Evolutionary conservation across 768 basidiomycete genomes (phyloP).

Genomic region (Boletus sensibilis): DNA sequence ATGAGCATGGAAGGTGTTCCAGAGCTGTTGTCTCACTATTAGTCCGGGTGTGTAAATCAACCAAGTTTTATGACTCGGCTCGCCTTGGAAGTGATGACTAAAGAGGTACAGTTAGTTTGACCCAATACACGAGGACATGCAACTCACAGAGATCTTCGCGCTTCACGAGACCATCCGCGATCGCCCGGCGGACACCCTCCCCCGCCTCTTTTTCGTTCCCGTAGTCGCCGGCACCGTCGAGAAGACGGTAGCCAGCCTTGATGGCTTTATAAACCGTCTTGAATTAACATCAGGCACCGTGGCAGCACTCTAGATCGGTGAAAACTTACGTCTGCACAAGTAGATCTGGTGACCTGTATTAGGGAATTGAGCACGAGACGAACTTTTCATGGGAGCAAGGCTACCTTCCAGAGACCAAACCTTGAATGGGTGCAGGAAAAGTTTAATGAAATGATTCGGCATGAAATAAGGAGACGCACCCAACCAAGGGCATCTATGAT

Average conservation of each 20-base stretch:
- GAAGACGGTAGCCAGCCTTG: constrained; percentile 81
- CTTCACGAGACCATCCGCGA: constrained; percentile 79
- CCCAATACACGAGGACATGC: neutral
- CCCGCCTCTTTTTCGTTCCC: constrained; percentile 89
- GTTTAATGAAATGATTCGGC: neutral
- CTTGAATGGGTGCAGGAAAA: constrained; percentile 34
- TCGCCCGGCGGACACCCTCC: constrained; percentile 73
- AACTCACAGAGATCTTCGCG: constrained; percentile 81
- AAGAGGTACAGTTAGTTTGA: neutral
- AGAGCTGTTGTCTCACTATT: constrained; percentile 48
- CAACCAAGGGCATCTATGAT: constrained; percentile 68
- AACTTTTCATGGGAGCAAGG: constrained; percentile 5
- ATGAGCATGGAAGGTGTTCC: constrained; percentile 86
- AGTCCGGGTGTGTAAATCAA: constrained; percentile 1
- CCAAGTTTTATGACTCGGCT: constrained; percentile 4
- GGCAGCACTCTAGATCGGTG: neutral
- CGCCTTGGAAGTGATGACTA: constrained; percentile 84
- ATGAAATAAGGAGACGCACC: constrained; percentile 38
- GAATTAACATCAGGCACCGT: constrained; percentile 3
- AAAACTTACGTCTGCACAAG: constrained; percentile 56
- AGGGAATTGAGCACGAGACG: neutral
- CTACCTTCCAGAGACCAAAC: constrained; percentile 71
- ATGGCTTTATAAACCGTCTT: constrained; percentile 84
- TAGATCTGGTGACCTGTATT: constrained; percentile 52
- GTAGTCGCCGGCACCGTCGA: constrained; percentile 86